Evolutionary conservation across 352 stramenopile genomes (phyloP).

Genomic region (Globisporangium paddicum): DNA sequence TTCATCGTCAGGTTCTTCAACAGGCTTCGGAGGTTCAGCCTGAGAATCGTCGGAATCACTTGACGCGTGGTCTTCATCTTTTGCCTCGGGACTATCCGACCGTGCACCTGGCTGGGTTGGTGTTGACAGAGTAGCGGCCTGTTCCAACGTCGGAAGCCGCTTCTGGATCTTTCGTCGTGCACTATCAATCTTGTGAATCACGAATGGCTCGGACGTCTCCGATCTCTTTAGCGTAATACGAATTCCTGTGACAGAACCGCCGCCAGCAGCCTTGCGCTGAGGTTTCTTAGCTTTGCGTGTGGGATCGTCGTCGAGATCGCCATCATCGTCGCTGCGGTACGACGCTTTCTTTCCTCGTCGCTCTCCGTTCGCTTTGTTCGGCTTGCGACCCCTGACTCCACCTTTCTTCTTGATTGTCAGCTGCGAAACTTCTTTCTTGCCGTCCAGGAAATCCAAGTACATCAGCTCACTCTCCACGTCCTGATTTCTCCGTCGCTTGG

Average conservation of each 20-base stretch:
- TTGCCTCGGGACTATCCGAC: background rate
- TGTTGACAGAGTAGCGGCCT: slow-evolving; percentile 13
- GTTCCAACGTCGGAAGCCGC: slow-evolving; percentile 22
- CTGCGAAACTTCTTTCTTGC: slow-evolving; percentile 39
- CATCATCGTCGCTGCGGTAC: slow-evolving; percentile 48
- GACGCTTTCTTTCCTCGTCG: slow-evolving; percentile 29
- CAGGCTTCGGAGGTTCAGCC: slow-evolving; percentile 22
- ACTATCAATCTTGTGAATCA: slow-evolving; percentile 37
- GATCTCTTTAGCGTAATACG: slow-evolving; percentile 32
- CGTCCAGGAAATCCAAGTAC: slow-evolving; percentile 84
- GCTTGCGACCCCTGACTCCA: slow-evolving; percentile 24
- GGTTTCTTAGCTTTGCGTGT: slow-evolving; percentile 33
- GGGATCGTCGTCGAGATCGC: slow-evolving; percentile 32
- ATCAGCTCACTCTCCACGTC: slow-evolving; percentile 80
- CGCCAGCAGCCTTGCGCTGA: slow-evolving; percentile 3
- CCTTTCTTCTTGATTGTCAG: slow-evolving; percentile 36
- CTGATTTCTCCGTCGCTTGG: slow-evolving; percentile 80
- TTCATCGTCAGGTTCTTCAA: slow-evolving; percentile 29
- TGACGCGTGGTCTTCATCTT: slow-evolving; percentile 28
- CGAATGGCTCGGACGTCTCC: slow-evolving; percentile 18
- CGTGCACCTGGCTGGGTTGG: slow-evolving; percentile 1
- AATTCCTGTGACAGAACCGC: slow-evolving; percentile 25
- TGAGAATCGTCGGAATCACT: slow-evolving; percentile 30
- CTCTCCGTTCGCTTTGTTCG: slow-evolving; percentile 30
- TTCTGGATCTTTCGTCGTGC: slow-evolving; percentile 37